A percentile compares a stretch with the other conserved stretches of the same genome.
These are phyloP conservation scores for Spiraea crenata DNA, from an alignment of 331 rosid species.

Conservation along the genomic window DNA sequence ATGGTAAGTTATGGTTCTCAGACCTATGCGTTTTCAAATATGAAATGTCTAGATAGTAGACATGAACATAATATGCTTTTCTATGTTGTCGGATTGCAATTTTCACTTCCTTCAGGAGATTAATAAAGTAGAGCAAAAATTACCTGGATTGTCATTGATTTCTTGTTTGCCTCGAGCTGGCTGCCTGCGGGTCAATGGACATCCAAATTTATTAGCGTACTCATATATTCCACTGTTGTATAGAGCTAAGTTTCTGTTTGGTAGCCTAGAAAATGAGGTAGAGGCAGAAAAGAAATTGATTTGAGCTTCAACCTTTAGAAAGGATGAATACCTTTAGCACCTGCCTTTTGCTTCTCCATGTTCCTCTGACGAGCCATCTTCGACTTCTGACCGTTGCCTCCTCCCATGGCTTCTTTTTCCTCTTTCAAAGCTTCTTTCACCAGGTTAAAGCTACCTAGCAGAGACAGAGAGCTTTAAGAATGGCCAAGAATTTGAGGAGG, in stretches of 20 bases:
- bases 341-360: slow-evolving; percentile 49
- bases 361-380: slow-evolving; percentile 57
- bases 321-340: slow-evolving; percentile 22
- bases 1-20: no score
- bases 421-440: not conserved
- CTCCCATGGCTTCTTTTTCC: slow-evolving; percentile 41
- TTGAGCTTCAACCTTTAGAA: not conserved
- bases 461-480: not conserved
- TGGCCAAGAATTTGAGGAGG: slow-evolving; percentile 4
- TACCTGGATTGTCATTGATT: slow-evolving; percentile 61
- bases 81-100: no score
- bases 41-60: no score
- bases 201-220: not conserved
- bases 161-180: slow-evolving; percentile 61
- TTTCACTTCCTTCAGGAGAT: no score
- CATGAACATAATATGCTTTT: no score
- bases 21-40: no score
- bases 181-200: slow-evolving; percentile 37
- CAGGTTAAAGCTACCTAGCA: not conserved
- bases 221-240: not conserved
- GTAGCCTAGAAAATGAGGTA: not conserved
- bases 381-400: slow-evolving; percentile 57
- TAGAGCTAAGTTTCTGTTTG: not conserved
- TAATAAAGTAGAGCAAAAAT: not conserved
- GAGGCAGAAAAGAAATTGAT: not conserved